Evolutionary conservation across 164 flowering plant species (phyloP).

Genomic region (Macadamia tetraphylla): DNA sequence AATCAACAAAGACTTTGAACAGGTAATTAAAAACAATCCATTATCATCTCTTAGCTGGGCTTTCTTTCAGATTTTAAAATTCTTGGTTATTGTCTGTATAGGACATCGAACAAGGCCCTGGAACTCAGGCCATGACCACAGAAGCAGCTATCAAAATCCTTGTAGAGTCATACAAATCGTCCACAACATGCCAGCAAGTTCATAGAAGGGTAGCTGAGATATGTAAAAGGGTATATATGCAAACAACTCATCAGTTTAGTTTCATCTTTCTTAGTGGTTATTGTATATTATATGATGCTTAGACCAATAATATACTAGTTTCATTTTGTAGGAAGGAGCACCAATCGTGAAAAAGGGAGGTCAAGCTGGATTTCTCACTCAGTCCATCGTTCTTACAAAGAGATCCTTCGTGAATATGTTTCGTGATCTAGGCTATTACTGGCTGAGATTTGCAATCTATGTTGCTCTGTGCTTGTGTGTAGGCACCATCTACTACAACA

Average conservation of each 20-base stretch:
- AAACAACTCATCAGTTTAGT: no score
- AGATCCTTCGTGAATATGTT: conserved; percentile 56
- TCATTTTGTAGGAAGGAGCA: conserved; percentile 20
- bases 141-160: conserved; percentile 43
- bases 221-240: conserved; percentile 20
- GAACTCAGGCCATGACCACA: conserved; percentile 17
- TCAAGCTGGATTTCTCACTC: conserved; percentile 35
- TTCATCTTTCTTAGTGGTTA: no score
- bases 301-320: no score
- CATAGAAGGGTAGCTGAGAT: conserved; percentile 19
- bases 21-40: conserved; percentile 25
- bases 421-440: conserved; percentile 62
- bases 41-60: background rate
- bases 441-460: conserved; percentile 47
- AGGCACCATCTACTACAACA: conserved; percentile 42
- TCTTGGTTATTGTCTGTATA: conserved; percentile 2
- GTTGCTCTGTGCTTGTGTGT: conserved; percentile 27
- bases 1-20: conserved; percentile 69
- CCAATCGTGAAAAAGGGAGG: conserved; percentile 15
- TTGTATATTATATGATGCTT: no score
- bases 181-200: conserved; percentile 26
- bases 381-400: conserved; percentile 34
- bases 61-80: no score
- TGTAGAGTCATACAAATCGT: conserved; percentile 39
- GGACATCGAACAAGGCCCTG: conserved; percentile 37